Evolutionary conservation across 257 asterid genomes (phyloP), one percentile per base, ranked within the genome.

Genomic region (Cordia subcordata): DNA sequence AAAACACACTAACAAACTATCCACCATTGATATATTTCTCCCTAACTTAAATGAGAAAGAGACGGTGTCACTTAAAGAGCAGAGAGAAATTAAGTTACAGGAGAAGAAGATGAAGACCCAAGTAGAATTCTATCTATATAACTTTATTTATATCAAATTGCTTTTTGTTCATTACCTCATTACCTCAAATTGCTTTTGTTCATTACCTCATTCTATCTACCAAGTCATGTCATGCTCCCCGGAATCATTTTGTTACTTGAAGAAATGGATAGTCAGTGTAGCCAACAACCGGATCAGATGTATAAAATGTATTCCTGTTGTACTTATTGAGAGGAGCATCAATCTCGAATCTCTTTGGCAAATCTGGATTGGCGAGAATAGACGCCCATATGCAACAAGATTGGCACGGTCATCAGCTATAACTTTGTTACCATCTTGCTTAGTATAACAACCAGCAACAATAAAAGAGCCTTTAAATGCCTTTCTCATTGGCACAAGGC

Each of bases 261-360:
- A 82, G 90, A 79, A 81, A 85, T 23, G 94, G 85, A 63, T 88
- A 88, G 52, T 85, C 96, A 0, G 90, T 81, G 27, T 88, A 88
- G 6, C 96, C 96, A 14, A 81, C 49, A 58, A 83, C 90, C 37
- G 88, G 86, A 55, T 83, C 85, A 6, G 75, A 42, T 42, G 47
- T 10, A 51, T 85, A 85, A 66, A 85, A 88, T 0, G 95, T 83
- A 4, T 65, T 70, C 79, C 86, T 73, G 37, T 83, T 50, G 49
- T 81, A 85, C 17, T 71, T 54, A 60, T 85, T 88, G 8, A 85
- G 86, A 58, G 87, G 74, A 37, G 86, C 86, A 76, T 79, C 66
- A 18, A 79, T 32, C 69, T 73, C 70, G 13, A 83, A 88, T 59
- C 90, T 60, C 73, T 62, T 81, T 0, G 92, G 90, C 16, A 85